Evolutionary conservation across 164 flowering plant species (phyloP), one percentile per base, ranked within the genome.

Genomic region (Platanus orientalis): DNA sequence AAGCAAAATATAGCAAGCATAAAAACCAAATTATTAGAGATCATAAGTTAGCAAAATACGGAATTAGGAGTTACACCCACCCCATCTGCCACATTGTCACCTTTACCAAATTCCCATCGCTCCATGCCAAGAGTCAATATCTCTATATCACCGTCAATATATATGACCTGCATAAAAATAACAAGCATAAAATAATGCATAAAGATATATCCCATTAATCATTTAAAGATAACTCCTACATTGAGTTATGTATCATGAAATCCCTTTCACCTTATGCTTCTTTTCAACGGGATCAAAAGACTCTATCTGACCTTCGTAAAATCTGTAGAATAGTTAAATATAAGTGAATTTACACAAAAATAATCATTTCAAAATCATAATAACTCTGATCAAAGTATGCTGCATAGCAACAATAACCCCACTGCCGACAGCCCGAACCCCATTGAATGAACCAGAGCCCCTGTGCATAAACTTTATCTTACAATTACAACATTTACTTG

Each of bases 61-160:
- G 36, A 17, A 51, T 24, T 9, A 24, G 10, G 39, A 25, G 57
- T 4, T 50, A 13, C 13, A 71, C 82, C 34, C 51, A 88, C 93
- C 87, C 21, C 74, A 51, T 68, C 77, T 17, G 81, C 57, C 4
- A 25, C 66, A 54, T 68, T 28, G 1, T 70, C 79, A 34, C 56
- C 78, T 27, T 50, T 64, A 48, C 88, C 54, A 30, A 80, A 36
- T 60, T 74, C 67, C 88, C 89, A 90, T 47, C 23, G 62, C 69
- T 93, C 81, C 60, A 68, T 71, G 39, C 62, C 74, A 23, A 93
- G 91, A 66, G 66, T 58, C 61, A 93, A 64, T 36, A 51, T 60
- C 69, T 93, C 98, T 62, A 56, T 53, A 66, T 93, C 98, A 23
- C 94, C 97, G 68, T 93, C 98, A 74, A 0, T 25, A 69, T 93